Evolutionary conservation across 768 basidiomycete genomes (phyloP).

Genomic region (Kwoniella heveanensis): DNA sequence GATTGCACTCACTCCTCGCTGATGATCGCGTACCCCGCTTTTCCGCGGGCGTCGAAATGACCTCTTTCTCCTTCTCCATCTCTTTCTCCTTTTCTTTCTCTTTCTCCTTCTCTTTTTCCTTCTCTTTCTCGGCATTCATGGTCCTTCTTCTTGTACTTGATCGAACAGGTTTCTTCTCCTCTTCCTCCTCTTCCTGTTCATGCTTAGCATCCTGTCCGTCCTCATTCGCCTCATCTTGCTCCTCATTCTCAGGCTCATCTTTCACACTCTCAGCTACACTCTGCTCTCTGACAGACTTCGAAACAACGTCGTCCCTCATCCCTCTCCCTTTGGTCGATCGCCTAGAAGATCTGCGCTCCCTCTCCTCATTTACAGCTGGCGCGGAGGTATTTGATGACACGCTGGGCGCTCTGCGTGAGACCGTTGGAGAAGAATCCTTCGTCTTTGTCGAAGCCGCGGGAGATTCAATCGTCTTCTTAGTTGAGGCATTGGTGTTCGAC

Average conservation of each 20-base stretch:
- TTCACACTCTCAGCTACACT: conserved; percentile 29
- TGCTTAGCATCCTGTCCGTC: background rate
- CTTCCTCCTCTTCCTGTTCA: conserved; percentile 22
- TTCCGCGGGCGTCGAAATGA: conserved; percentile 13
- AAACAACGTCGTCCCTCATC: conserved; percentile 27
- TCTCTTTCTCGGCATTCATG: conserved; percentile 16
- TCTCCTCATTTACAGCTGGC: conserved; percentile 11
- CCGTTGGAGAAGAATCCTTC: conserved; percentile 37
- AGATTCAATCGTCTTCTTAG: conserved; percentile 20
- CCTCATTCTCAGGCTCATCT: conserved; percentile 25
- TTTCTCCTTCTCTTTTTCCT: conserved; percentile 19
- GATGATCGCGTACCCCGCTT: conserved; percentile 23
- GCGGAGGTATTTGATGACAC: conserved; percentile 34
- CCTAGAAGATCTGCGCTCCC: conserved; percentile 12
- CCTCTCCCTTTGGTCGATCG: conserved; percentile 10
- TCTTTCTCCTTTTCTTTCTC: conserved; percentile 35
- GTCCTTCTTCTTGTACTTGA: conserved; percentile 16
- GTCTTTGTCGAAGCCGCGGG: conserved; percentile 26
- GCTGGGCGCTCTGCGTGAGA: conserved; percentile 31
- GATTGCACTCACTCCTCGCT: conserved; percentile 19
- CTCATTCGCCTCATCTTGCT: conserved; percentile 25
- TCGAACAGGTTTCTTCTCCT: conserved; percentile 31
- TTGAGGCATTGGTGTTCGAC: conserved; percentile 2
- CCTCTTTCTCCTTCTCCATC: too few relatives aligned
- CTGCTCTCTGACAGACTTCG: conserved; percentile 27